A percentile compares a stretch with the other conserved stretches of the same genome.
Evolutionary conservation across 495 filamentous ascomycete species (phyloP).

Genomic region (Cenococcum geophilum): DNA sequence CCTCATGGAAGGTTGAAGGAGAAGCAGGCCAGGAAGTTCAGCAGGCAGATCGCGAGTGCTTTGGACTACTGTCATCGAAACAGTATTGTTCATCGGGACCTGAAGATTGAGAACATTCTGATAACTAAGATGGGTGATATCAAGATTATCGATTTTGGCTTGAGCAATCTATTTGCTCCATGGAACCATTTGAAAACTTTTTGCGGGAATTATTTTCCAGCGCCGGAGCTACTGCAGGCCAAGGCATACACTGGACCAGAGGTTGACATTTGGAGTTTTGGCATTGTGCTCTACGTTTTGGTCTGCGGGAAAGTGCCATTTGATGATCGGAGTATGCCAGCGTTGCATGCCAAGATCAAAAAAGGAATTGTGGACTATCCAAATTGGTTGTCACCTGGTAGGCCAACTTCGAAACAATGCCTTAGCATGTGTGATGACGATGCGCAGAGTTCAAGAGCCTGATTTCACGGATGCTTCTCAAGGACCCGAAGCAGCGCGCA

Average conservation of each 20-base stretch:
- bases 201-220: conserved; percentile 97
- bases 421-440: no score
- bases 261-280: conserved; percentile 98
- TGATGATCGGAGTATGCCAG: conserved; percentile 98
- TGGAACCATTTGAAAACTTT: conserved; percentile 86
- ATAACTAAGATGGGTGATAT: conserved; percentile 99
- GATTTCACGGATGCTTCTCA: no score
- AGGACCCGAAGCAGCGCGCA: no score
- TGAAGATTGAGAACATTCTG: conserved; percentile 98
- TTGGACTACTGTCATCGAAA: conserved; percentile 98
- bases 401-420: no score
- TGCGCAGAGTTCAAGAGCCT: no score
- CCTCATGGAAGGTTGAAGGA: conserved; percentile 95
- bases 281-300: conserved; percentile 92
- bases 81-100: conserved; percentile 93
- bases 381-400: conserved; percentile 82
- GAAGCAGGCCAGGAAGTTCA: conserved; percentile 96
- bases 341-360: conserved; percentile 97
- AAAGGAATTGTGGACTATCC: conserved; percentile 94
- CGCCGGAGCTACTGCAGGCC: conserved; percentile 88
- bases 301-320: conserved; percentile 98
- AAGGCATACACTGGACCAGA: conserved; percentile 92
- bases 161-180: conserved; percentile 94
- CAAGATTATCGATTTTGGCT: conserved; percentile 98
- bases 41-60: conserved; percentile 94